phyloP scores from a whole-genome alignment of 202 grass and related monocot genomes.

The Carex arenaria region DNA sequence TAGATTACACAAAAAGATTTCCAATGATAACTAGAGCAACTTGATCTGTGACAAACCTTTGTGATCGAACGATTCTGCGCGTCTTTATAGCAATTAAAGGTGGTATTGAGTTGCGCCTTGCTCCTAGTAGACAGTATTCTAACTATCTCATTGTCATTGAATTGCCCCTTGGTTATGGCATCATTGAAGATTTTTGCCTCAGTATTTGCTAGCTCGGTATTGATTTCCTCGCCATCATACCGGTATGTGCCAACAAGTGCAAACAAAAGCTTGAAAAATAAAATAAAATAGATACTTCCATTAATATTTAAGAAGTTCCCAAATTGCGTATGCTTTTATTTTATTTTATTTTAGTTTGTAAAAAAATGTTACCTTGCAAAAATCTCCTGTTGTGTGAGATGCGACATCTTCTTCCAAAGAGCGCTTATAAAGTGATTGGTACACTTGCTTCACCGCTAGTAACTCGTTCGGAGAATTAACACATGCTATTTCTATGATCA shows the following conservation, averaged over 20 bases:
- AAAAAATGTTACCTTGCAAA: constrained; percentile 29
- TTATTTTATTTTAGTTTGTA: neutral
- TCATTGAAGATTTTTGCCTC: constrained; percentile 52
- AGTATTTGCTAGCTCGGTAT: constrained; percentile 34
- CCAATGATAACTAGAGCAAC: neutral
- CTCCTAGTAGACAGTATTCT: constrained; percentile 73
- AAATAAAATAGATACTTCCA: neutral
- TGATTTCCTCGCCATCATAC: constrained; percentile 54
- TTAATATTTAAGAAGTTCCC: neutral
- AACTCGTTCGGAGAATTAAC: constrained; percentile 52
- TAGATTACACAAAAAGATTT: neutral
- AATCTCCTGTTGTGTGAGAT: constrained; percentile 35
- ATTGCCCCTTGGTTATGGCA: constrained; percentile 22
- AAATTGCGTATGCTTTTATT: neutral
- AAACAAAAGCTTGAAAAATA: constrained; percentile 45
- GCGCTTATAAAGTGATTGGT: constrained; percentile 54
- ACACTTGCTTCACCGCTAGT: constrained; percentile 53
- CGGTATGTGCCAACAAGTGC: constrained; percentile 57
- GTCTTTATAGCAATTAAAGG: constrained; percentile 57
- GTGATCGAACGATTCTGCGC: constrained; percentile 37
- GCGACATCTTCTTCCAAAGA: constrained; percentile 84
- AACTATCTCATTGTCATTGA: constrained; percentile 44
- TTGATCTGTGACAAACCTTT: constrained; percentile 38
- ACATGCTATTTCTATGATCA: constrained; percentile 64
- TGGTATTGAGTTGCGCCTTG: constrained; percentile 65